Percentiles rank a stretch among this genome's conserved stretches.
Conservation (phyloP, 371 early-diverging fungal genomes). For the Coemansia sp. region DNA sequence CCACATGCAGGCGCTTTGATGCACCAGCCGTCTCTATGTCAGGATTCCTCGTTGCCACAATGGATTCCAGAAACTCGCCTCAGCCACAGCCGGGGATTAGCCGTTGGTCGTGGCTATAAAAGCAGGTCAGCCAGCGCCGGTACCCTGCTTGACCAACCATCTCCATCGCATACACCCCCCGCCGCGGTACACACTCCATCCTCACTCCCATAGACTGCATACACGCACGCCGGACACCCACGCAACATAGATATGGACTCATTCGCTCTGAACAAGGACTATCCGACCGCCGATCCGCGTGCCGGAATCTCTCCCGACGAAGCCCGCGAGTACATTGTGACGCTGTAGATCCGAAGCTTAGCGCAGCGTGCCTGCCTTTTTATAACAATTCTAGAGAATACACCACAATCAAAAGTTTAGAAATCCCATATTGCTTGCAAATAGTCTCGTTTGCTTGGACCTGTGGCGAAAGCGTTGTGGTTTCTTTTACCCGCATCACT, state of each 20-base stretch:
- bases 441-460: neutral
- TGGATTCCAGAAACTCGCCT: neutral
- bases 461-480: neutral
- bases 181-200: too few relatives aligned
- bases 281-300: constrained; percentile 34
- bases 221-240: neutral
- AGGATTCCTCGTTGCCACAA: neutral
- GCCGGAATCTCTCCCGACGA: constrained; percentile 32
- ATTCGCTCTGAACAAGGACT: constrained; percentile 23
- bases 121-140: too few relatives aligned
- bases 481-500: neutral
- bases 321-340: constrained; percentile 32
- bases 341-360: neutral
- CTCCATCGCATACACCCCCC: too few relatives aligned
- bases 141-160: too few relatives aligned
- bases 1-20: too few relatives aligned
- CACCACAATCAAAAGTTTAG: neutral
- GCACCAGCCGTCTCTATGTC: too few relatives aligned
- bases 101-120: too few relatives aligned
- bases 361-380: neutral
- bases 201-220: neutral
- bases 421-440: neutral
- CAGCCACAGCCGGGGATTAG: neutral
- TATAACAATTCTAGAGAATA: neutral
- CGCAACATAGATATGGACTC: constrained; percentile 11